Evolutionary conservation across 2,329 filamentous ascomycete species (phyloP).

Genomic region (Coniochaeta prunicola): DNA sequence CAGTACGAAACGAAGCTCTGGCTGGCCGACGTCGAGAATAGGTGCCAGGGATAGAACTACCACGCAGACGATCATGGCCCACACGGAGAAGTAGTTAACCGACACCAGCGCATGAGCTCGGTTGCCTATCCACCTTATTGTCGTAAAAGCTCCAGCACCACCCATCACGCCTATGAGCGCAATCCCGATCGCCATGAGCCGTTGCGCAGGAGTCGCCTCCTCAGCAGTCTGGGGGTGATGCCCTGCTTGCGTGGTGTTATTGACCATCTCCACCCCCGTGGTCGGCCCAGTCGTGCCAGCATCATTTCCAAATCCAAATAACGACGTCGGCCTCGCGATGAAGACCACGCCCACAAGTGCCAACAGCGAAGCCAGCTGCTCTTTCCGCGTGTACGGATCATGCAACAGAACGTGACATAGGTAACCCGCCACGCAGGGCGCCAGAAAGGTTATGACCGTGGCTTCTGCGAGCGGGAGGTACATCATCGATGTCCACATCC

Average conservation of each 20-base stretch:
- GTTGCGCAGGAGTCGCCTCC: constrained; percentile 51
- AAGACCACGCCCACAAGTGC: constrained; percentile 75
- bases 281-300: background rate
- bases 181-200: constrained; percentile 61
- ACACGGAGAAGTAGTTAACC: constrained; percentile 75
- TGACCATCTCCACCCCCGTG: background rate
- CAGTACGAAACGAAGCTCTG: constrained; percentile 34
- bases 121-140: constrained; percentile 72
- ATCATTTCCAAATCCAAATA: constrained; percentile 22
- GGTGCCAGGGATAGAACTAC: constrained; percentile 49
- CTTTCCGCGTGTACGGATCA: constrained; percentile 71
- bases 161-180: constrained; percentile 74
- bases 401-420: constrained; percentile 67
- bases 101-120: constrained; percentile 76
- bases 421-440: constrained; percentile 72
- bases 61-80: constrained; percentile 61
- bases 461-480: constrained; percentile 83
- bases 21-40: constrained; percentile 35
- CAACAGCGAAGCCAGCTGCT: constrained; percentile 68
- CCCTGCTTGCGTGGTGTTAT: background rate
- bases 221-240: constrained; percentile 17
- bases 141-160: constrained; percentile 64
- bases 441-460: constrained; percentile 82
- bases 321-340: constrained; percentile 61
- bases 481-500: constrained; percentile 59